phyloP scores from a whole-genome alignment of 2,329 filamentous ascomycete species.

The Aspergillus sojae region DNA sequence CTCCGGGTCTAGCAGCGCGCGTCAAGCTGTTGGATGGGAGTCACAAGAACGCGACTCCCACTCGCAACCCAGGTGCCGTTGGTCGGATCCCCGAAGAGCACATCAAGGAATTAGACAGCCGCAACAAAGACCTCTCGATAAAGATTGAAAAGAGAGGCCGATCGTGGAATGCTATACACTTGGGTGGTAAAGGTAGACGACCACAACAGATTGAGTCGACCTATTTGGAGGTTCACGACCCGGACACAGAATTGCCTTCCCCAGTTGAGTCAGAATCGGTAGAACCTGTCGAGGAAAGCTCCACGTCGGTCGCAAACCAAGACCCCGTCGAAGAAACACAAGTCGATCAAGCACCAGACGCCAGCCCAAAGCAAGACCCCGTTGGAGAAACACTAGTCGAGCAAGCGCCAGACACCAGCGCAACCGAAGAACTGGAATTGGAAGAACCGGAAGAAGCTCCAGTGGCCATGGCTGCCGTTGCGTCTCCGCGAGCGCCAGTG shows the following conservation, averaged over 20 bases:
- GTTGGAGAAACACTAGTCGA: not conserved
- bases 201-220: constrained; percentile 23
- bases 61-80: constrained; percentile 31
- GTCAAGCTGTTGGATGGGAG: constrained; percentile 46
- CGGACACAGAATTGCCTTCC: constrained; percentile 1
- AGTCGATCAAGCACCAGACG: not conserved
- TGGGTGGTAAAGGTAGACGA: constrained; percentile 16
- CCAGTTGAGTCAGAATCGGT: constrained; percentile 5
- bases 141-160: constrained; percentile 42
- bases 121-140: constrained; percentile 43
- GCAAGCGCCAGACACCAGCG: not conserved
- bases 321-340: not conserved
- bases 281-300: not conserved
- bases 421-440: constrained; percentile 3
- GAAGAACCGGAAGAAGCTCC: constrained; percentile 11
- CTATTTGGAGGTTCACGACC: constrained; percentile 25
- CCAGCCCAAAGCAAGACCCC: not conserved
- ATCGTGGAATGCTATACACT: constrained; percentile 35
- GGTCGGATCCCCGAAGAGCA: constrained; percentile 46
- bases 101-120: constrained; percentile 43
- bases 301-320: not conserved
- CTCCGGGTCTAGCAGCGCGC: constrained; percentile 45
- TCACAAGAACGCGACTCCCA: constrained; percentile 27
- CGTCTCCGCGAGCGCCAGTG: constrained; percentile 27
- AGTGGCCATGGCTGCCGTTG: constrained; percentile 34